A percentile compares a stretch with the other conserved stretches of the same genome.
These are phyloP conservation scores for Chrysopogon serrulatus DNA, from an alignment of 176 grass and related monocot species.

Conservation along the genomic window DNA sequence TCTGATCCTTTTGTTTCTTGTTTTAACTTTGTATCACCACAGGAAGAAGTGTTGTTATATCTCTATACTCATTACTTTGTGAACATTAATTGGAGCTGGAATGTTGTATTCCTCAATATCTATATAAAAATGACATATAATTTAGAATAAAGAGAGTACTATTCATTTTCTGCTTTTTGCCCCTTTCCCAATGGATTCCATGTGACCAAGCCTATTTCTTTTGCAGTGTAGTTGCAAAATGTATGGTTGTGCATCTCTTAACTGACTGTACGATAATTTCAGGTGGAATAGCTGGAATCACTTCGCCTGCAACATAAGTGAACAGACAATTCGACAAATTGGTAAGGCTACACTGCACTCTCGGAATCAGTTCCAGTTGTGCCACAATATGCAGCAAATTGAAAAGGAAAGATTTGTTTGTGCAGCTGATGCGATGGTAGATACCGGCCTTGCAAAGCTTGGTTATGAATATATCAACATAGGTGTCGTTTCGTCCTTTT, in stretches of 20 bases:
- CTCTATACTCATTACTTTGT: no score
- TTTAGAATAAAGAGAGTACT: background rate
- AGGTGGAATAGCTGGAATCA: slow-evolving; percentile 61
- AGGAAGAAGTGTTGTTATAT: no score
- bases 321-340: slow-evolving; percentile 25
- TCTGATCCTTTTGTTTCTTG: no score
- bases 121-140: background rate
- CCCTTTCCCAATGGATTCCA: background rate
- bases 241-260: background rate
- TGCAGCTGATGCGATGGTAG: slow-evolving; percentile 51
- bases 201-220: background rate
- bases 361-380: background rate
- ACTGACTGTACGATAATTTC: background rate
- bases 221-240: background rate
- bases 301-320: slow-evolving; percentile 33
- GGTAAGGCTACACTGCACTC: background rate
- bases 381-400: background rate
- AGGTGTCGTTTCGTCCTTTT: slow-evolving; percentile 10
- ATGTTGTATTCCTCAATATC: background rate
- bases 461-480: slow-evolving; percentile 41
- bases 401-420: background rate
- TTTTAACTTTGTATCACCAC: no score
- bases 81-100: no score
- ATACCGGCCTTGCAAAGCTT: slow-evolving; percentile 39
- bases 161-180: background rate